Evolutionary conservation across 257 asterid species (phyloP), one percentile per base, ranked within the genome.

Genomic region (Solanum medicagineum): DNA sequence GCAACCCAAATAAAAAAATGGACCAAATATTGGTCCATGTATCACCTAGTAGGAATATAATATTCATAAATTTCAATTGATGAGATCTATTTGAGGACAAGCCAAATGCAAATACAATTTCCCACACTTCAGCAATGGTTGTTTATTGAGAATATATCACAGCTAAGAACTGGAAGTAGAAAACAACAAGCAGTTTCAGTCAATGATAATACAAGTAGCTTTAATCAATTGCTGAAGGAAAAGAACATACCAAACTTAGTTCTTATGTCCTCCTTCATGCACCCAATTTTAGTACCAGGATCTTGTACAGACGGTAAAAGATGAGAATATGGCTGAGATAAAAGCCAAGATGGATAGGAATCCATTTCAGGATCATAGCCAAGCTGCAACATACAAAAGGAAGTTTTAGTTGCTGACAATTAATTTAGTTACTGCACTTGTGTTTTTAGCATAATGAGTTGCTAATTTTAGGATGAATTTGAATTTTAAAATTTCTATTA

Each of bases 341-440:
- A 91, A 86, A 95, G 91, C 99, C 99, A 95, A 42, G 86, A 81
- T 59, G 99, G 98, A 81, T 95, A 94, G 36, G 92, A 90, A 85
- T 95, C 98, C 20, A 66, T 85, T 92, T 94, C 97, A 59, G 98
- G 98, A 91, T 95, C 97, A 89, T 94, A 95, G 20, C 99, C 99
- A 83, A 93, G 93, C 98, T 95, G 91, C 62, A 85, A 85, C 13
- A 74, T 87, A 81, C 63, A 45, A 32, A 20, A 7, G 22, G 17
- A 75, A 49, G 45, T 55, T 40, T 7, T 44, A 44, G 8, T 44
- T 44, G 47, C 1, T 44, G 47, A 44, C 8, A 44, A 6, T 44
- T 44, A 8, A 7, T 44, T 44, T 44, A 44, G 8, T 44, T 44
- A 44, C 47, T 6, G 9, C 47, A 44, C 2, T 44, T 6, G 47